Base-by-base conservation (phyloP, 2,329 filamentous ascomycete genomes). In the Salinomyces thailandicus region DNA sequence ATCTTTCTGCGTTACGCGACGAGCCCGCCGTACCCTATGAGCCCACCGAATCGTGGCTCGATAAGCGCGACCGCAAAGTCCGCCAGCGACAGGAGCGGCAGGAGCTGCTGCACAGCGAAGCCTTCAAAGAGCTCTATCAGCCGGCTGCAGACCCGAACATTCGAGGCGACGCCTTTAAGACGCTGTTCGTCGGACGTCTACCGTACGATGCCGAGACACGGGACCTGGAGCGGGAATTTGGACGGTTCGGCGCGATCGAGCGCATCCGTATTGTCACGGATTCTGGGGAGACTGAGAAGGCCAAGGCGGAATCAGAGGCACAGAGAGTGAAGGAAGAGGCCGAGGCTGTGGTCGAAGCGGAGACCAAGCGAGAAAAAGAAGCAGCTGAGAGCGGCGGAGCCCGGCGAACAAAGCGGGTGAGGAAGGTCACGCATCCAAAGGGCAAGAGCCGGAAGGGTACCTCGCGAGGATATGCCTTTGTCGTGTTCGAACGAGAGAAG, bases 401-500 rank as follows among this genome's bases (percentile, higher is more conserved):
- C 18, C 9, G 22, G 9, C 9, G n/a, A 2, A 26, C 22, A 26
- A 26, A 26, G 22, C 9, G n/a, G n/a, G 11, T 15, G 3, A 38
- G 33, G 14, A 28, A 38, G 16, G 18, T 26, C 20, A 33, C 18
- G 12, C 29, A 28, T 5, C 34, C 36, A 4, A 4, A 33, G 3
- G 33, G 31, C 24, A 45, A 45, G 30, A 33, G 15, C 6, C 75
- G 72, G 38, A 67, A 63, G 55, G 46, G 43, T 11, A 85, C 87
- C 64, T 84, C 93, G 56, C 74, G 81, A 54, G 91, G 91, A 44
- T 98, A 98, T 62, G 91, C 85, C 43, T 98, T 98, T 58, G 81
- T 98, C 50, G 85, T 96, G 37, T 98, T 89, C 59, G 89, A 96
- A 64, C 81, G 85, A 61, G 91, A 96, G 66, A 87, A 89, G 64